Conservation (phyloP, 306 rosid species). For the Cajanus cajan region DNA sequence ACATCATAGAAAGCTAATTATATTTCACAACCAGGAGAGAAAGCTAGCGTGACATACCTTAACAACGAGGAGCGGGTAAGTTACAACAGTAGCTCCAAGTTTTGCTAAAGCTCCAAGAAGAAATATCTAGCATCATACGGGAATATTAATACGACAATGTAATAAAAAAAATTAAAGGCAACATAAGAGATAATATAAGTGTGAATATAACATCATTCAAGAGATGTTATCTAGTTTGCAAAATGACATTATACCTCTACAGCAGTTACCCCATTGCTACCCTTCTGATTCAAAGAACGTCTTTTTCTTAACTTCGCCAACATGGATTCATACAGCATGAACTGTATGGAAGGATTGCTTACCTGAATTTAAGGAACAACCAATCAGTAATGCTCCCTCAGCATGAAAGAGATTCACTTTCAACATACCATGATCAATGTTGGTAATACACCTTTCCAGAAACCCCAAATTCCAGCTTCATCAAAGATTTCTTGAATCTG, state of each 20-base stretch:
- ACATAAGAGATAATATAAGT: neutral
- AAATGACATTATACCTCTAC: constrained; percentile 59
- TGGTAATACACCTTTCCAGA: constrained; percentile 96
- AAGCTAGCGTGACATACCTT: constrained; percentile 58
- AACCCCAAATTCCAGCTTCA: constrained; percentile 81
- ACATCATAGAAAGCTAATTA: constrained; percentile 3
- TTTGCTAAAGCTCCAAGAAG: constrained; percentile 93
- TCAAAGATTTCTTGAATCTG: constrained; percentile 83
- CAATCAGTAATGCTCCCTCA: constrained; percentile 39
- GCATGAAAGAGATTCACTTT: constrained; percentile 31
- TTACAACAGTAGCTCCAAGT: constrained; percentile 93
- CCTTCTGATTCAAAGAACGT: constrained; percentile 45
- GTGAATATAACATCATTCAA: neutral
- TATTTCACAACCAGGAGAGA: neutral
- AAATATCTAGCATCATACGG: constrained; percentile 59
- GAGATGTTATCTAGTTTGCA: neutral
- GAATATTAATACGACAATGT: constrained; percentile 26
- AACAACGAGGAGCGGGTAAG: constrained; percentile 91
- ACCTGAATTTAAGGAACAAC: constrained; percentile 62
- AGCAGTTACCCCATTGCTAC: constrained; percentile 60
- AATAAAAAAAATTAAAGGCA: constrained; percentile 5
- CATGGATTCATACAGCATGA: constrained; percentile 96
- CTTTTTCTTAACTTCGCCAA: constrained; percentile 64
- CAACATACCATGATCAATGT: constrained; percentile 86
- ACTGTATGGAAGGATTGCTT: constrained; percentile 96